Evolutionary conservation across 2,329 filamentous ascomycete species (phyloP), one percentile per base, ranked within the genome.

Genomic region (Sarocladium strictum): DNA sequence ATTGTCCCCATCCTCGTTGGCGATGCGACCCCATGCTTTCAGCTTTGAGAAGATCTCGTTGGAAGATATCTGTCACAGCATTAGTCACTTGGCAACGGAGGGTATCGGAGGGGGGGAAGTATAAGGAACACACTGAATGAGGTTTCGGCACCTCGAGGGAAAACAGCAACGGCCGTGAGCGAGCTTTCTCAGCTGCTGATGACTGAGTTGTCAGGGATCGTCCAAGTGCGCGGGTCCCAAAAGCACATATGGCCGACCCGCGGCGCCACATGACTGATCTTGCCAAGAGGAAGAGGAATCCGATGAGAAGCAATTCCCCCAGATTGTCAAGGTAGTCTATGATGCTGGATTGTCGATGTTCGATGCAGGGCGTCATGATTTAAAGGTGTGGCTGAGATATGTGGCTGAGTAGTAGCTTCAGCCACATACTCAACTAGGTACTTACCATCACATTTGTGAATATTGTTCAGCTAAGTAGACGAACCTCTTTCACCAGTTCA

Each of bases 1-100:
- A 58, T 77, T 60, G 38, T 69, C 66, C 11, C 56, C 56, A n/a
- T 57, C 50, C 24, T 63, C 58, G 26, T 70, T 71, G 32, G 60
- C 47, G 24, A 69, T 53, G 26, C 63, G 55, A 10, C 7, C 17
- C 26, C 50, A 53, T 5, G 17, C 10, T 14, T 40, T 35, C 5
- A 53, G 32, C 19, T 53, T 14, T 17, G 32, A 24, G 14, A 53
- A 35, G 35, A 53, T 53, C 21, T 53, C 19, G 9, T 15, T 33
- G 27, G 33, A 53, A 10, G 11, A 21, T 10, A 10, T 9, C 50
- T 53, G 12, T 7, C 7, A 32, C 12, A 6, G 7, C 7, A 32
- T 32, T 32, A 32, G 29, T n/a, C n/a, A n/a, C 29, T 32, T 32
- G n/a, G n/a, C 29, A 32, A 32, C 29, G 12, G 29, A 7, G 29